A percentile compares a stretch with the other conserved stretches of the same genome.
These are phyloP conservation scores for Paraurostyla sp. DNA, from an alignment of 73 alveolate genomes.

Conservation along the genomic window DNA sequence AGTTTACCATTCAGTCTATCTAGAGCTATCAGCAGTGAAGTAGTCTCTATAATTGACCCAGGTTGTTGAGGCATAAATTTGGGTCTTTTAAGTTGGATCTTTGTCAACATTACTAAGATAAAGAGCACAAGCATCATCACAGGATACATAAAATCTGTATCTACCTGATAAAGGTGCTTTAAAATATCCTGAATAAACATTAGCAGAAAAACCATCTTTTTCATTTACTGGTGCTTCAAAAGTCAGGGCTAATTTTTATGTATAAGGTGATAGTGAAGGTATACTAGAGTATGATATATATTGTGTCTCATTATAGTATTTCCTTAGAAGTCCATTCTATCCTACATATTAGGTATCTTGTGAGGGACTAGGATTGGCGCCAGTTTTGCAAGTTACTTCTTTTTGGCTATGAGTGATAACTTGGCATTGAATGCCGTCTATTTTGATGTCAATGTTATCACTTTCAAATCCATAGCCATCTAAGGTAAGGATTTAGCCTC, in stretches of 20 bases:
- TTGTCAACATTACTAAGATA: constrained; percentile 1
- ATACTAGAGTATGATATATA: not conserved
- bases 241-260: not conserved
- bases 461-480: constrained; percentile 37
- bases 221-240: constrained; percentile 4
- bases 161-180: constrained; percentile 48
- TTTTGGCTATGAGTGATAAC: not conserved
- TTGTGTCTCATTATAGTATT: not conserved
- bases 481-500: constrained; percentile 3
- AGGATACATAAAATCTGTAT: constrained; percentile 59
- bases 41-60: not conserved
- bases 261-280: constrained; percentile 1
- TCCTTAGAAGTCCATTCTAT: not conserved
- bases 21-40: not conserved
- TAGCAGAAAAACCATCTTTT: not conserved
- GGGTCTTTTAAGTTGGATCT: not conserved
- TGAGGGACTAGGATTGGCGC: not conserved
- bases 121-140: constrained; percentile 59
- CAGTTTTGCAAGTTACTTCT: constrained; percentile 28
- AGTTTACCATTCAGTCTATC: not conserved
- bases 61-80: not conserved
- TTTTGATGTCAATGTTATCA: constrained; percentile 5
- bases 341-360: not conserved
- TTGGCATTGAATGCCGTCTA: constrained; percentile 32
- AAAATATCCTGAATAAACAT: constrained; percentile 47